Evolutionary conservation across 1,139 yeast species (phyloP), one percentile per base, ranked within the genome.

Genomic region (Magnusiomyces fungicola): DNA sequence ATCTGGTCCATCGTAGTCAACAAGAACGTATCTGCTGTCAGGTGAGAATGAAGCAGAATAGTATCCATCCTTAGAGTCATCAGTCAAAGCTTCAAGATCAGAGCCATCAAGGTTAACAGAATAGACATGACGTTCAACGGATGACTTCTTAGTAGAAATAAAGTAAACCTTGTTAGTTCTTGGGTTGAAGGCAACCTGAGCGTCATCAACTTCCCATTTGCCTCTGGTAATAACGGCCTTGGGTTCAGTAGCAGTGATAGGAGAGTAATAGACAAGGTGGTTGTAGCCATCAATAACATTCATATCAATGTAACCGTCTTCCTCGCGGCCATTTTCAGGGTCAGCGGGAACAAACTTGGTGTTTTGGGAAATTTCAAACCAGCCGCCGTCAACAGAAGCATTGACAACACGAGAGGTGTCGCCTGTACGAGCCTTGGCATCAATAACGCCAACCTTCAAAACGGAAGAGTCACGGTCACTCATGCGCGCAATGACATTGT

Each of bases 341-440:
- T 84, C 78, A 52, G 77, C 76, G 7, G 96, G 95, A 38, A 92
- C 74, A 60, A 69, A 82, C 32, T 77, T 67, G 0, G 94, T 81
- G 56, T 82, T 79, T 55, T 83, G 86, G 7, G 87, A 77, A 37
- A 90, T 80, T 63, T 92, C 98, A 71, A 90, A 88, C 88, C 82
- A 70, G 53, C 75, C 62, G 12, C 82, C 59, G 69, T 69, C 89
- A 78, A 78, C 53, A 19, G 58, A 61, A 0, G 90, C 92, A 45
- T 81, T 72, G 3, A 72, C 59, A 0, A 67, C 58, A 55, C 86
- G 71, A 2, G 72, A 73, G 4, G 75, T 61, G 16, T 60, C 62
- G 0, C 77, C 70, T 1, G 59, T 51, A 1, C 68, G 58, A 21
- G 65, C 60, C 3, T 62, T 54, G 0, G 81, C 74, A 56, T 77